These are phyloP conservation scores for Botrytis sinoallii DNA, from an alignment of 2,329 filamentous ascomycete genomes.

Conservation along the genomic window DNA sequence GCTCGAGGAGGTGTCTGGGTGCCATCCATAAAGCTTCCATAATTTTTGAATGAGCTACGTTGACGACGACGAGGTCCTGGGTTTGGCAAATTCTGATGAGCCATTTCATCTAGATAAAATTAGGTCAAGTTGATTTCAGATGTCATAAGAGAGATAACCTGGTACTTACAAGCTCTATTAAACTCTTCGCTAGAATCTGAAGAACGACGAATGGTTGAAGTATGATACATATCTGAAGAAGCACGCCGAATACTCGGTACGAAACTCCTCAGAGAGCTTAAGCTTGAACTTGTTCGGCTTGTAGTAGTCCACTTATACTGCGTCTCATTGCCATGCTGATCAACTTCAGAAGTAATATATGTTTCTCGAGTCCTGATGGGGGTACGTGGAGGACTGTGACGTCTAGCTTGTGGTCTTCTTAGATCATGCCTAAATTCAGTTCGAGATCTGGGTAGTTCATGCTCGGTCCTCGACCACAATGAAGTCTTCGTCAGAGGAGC, in stretches of 20 bases:
- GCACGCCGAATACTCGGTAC: neutral
- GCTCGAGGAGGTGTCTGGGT: neutral
- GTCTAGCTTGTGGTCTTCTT: neutral
- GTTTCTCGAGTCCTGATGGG: conserved; percentile 2
- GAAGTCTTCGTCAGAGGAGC: neutral
- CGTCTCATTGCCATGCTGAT: conserved; percentile 1
- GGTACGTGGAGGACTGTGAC: neutral
- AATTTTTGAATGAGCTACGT: neutral
- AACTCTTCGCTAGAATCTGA: conserved; percentile 9
- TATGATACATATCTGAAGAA: neutral
- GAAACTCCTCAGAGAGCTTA: neutral
- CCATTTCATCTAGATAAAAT: neutral
- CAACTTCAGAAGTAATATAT: neutral
- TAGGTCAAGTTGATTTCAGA: neutral
- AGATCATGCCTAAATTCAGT: neutral
- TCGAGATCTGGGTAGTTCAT: neutral
- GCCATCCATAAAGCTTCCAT: conserved; percentile 5
- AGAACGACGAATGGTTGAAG: neutral
- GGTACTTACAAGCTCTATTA: conserved; percentile 7
- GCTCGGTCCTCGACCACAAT: neutral
- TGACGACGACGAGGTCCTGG: neutral
- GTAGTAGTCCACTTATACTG: conserved; percentile 2
- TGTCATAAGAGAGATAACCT: too few relatives aligned
- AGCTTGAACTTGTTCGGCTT: neutral
- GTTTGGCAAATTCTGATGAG: neutral